Evolutionary conservation across 441 rosid genomes (phyloP), one percentile per base, ranked within the genome.

Genomic region (Erysimum cheiri): DNA sequence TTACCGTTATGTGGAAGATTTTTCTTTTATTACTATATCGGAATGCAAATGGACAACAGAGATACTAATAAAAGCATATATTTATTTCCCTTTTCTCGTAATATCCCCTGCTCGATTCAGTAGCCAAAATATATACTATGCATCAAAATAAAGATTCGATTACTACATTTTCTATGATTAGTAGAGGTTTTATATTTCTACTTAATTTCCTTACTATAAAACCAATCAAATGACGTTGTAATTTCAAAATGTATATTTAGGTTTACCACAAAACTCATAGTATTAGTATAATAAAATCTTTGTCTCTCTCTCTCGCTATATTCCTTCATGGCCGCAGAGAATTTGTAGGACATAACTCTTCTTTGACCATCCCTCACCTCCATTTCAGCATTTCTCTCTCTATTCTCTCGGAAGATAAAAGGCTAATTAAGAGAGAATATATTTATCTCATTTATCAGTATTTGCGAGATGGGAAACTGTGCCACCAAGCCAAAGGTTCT

Each of bases 401-500:
- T 52, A 24, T 17, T 55, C 33, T 57, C 48, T 69, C 65, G 11
- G 41, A n/a, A 36, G 28, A 55, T 75, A 35, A 35, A 61, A 64
- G 33, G 17, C 2, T 13, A 19, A 22, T 47, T 28, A 43, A 47
- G 19, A 60, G 2, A 60, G 26, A 47, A 5, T 4, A 24, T 17
- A n/a, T 31, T 15, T 5, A 19, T 15, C 5, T 13, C 60, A 62
- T 41, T 43, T 33, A 17, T 72, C 19, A 47, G 37, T 48, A 37
- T 6, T 35, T 48, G 15, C 5, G 35, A 59, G 7, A 90, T 90
- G 96, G 96, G 96, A 60, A 87, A 80, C 35, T 90, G 96, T 49
- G 93, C 88, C 5, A 83, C 82, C 35, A 90, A 87, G 73, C 90
- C 90, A 1, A 86, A 85, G 85, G 90, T 84, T 57, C 79, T 77